Conservation (phyloP, 2,329 filamentous ascomycete genomes). For the Neofusicoccum laricinum region DNA sequence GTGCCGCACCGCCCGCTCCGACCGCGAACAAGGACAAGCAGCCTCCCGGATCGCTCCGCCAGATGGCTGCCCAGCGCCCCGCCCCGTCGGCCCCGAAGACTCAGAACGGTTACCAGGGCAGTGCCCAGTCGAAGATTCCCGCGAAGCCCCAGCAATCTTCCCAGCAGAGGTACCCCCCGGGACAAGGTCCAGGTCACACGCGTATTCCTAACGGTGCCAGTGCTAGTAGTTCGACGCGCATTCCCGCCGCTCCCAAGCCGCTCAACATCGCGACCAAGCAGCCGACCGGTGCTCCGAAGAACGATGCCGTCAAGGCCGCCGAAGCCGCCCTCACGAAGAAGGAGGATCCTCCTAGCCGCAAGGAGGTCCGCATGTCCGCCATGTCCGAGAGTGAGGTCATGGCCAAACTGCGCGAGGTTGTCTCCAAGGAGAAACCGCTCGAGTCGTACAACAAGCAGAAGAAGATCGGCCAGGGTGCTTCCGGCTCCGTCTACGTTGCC, state of each 20-base stretch:
- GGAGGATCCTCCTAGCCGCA: slow-evolving; percentile 72
- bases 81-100: slow-evolving; percentile 68
- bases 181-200: slow-evolving; percentile 11
- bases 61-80: slow-evolving; percentile 68
- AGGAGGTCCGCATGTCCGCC: slow-evolving; percentile 96
- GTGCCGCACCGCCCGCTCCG: slow-evolving; percentile 80
- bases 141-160: slow-evolving; percentile 12
- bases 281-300: slow-evolving; percentile 48
- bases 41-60: slow-evolving; percentile 49
- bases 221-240: slow-evolving; percentile 1
- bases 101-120: slow-evolving; percentile 33
- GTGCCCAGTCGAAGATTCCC: slow-evolving; percentile 28
- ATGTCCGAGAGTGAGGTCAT: slow-evolving; percentile 98
- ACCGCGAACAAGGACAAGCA: slow-evolving; percentile 41
- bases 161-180: slow-evolving; percentile 23
- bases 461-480: slow-evolving; percentile 98
- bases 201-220: slow-evolving; percentile 13
- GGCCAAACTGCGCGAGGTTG: slow-evolving; percentile 89
- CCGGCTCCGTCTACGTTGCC: slow-evolving; percentile 95
- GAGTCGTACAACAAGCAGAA: slow-evolving; percentile 98
- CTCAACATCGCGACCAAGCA: slow-evolving; percentile 50
- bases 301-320: slow-evolving; percentile 79
- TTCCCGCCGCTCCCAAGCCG: slow-evolving; percentile 53
- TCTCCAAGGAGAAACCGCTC: slow-evolving; percentile 92
- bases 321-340: slow-evolving; percentile 80